Base-by-base conservation (phyloP, 305 asterid genomes). In the Rubia tinctorum region DNA sequence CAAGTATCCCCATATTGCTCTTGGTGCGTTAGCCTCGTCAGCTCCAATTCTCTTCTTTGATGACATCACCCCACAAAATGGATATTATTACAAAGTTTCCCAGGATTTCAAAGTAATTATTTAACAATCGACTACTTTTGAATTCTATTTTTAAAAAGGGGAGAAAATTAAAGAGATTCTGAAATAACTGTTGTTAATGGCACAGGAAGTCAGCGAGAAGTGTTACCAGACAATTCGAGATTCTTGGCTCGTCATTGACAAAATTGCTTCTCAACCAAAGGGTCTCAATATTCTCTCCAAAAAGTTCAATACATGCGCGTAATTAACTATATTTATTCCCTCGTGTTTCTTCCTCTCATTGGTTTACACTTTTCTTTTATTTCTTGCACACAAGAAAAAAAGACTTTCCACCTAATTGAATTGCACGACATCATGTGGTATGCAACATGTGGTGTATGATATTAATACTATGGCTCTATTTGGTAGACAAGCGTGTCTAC, bases 21-120 rank as follows among this genome's bases (percentile, higher is more conserved):
- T 89, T 0, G 96, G 97, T 27, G 94, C 97, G 15, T 66, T 91
- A 0, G 96, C 95, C 13, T 87, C 94, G 7, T 91, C 97, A 39
- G 90, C 97, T 20, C 97, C 97, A 0, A 51, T 91, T 84, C 96
- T 91, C 53, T 85, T 71, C 30, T 76, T 76, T 27, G 76, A 76
- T 40, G 23, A 71, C 62, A 55, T 63, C 14, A 65, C 68, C n/a
- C 82, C 78, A 27, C 73, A 63, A 4, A 59, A 73, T n/a, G 78
- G 69, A 17, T 69, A 27, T 10, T 53, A 49, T 56, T 77, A 88
- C 1, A 60, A 80, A 37, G 96, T 82, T 7, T 77, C 90, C 6
- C 74, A 88, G 18, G 96, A 86, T 77, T 91, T 86, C 69, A 81
- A 83, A 87, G 97, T 89, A 81, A 25, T 68, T 27, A 27, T 27